phyloP scores from a whole-genome alignment of 179 eudicot species.

The Dionaea muscipula region DNA sequence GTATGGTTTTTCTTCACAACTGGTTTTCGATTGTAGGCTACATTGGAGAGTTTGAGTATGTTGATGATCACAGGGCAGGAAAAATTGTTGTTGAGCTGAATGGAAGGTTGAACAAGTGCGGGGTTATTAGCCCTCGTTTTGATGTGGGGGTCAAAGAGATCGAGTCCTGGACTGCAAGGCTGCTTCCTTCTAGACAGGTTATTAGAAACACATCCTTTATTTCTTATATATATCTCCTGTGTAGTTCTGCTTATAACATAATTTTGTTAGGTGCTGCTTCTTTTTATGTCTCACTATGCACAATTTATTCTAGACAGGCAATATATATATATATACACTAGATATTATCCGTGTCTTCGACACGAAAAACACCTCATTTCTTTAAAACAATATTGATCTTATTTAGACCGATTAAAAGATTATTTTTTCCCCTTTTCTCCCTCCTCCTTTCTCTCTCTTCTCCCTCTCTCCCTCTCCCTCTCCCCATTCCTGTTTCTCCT shows the following conservation, averaged over 20 bases:
- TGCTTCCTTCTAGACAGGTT: slow-evolving; percentile 9
- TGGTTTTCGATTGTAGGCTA: not conserved
- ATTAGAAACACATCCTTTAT: not conserved
- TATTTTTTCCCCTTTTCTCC: too few relatives aligned
- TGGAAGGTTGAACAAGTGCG: slow-evolving; percentile 7
- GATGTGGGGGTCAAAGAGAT: slow-evolving; percentile 7
- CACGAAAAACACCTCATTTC: too few relatives aligned
- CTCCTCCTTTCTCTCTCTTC: too few relatives aligned
- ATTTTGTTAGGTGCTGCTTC: too few relatives aligned
- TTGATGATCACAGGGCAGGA: slow-evolving; percentile 5
- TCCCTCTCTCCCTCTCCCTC: too few relatives aligned
- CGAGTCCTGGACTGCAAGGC: slow-evolving; percentile 5
- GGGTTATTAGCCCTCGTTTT: slow-evolving; percentile 8
- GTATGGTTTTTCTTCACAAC: not conserved
- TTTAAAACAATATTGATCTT: too few relatives aligned
- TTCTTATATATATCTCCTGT: not conserved
- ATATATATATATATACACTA: too few relatives aligned
- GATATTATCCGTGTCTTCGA: too few relatives aligned
- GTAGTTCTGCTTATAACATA: not conserved
- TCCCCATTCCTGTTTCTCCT: too few relatives aligned
- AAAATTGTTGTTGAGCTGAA: slow-evolving; percentile 7
- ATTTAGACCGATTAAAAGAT: too few relatives aligned
- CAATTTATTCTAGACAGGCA: too few relatives aligned
- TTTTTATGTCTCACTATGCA: too few relatives aligned
- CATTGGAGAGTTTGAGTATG: slow-evolving; percentile 8